phyloP scores from a whole-genome alignment of 495 filamentous ascomycete species.

The Penicillium psychrofluorescens region DNA sequence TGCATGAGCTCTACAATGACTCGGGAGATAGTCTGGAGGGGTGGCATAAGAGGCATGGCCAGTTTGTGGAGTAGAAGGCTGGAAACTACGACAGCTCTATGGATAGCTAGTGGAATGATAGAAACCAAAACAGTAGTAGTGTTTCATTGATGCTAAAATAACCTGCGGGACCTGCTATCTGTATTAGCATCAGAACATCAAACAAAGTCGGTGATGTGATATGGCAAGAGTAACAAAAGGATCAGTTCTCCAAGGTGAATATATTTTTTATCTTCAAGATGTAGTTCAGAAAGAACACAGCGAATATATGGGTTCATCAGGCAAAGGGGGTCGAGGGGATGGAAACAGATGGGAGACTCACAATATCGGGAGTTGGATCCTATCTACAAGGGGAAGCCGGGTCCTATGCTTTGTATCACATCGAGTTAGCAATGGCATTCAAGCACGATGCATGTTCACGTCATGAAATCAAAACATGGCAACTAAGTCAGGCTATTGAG shows the following conservation, averaged over 20 bases:
- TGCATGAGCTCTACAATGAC: conserved; percentile 32
- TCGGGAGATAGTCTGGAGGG: conserved; percentile 36
- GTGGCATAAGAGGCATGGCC: conserved; percentile 44
- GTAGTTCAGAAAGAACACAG: conserved; percentile 71
- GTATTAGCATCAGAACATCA: conserved; percentile 14
- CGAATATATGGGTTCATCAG: conserved; percentile 69
- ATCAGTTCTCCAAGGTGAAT: conserved; percentile 98
- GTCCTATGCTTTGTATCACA: conserved; percentile 20
- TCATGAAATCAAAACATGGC: conserved; percentile 25
- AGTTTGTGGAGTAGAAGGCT: conserved; percentile 17
- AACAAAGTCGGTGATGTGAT: conserved; percentile 10
- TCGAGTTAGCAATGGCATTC: conserved; percentile 27
- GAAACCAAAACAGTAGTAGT: too few relatives aligned
- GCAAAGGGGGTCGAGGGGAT: conserved; percentile 14
- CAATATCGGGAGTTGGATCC: conserved; percentile 5
- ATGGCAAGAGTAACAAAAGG: conserved; percentile 12
- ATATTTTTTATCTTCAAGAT: conserved; percentile 63
- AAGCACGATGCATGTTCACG: conserved; percentile 17
- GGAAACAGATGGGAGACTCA: conserved; percentile 17
- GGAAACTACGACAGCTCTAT: too few relatives aligned
- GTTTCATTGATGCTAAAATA: not conserved
- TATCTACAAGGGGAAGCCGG: not conserved
- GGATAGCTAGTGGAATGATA: too few relatives aligned
- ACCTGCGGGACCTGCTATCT: conserved; percentile 6
- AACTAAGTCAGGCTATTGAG: conserved; percentile 38